Evolutionary conservation across 495 filamentous ascomycete genomes (phyloP), one percentile per base, ranked within the genome.

Genomic region (Aspergillus nidulans): DNA sequence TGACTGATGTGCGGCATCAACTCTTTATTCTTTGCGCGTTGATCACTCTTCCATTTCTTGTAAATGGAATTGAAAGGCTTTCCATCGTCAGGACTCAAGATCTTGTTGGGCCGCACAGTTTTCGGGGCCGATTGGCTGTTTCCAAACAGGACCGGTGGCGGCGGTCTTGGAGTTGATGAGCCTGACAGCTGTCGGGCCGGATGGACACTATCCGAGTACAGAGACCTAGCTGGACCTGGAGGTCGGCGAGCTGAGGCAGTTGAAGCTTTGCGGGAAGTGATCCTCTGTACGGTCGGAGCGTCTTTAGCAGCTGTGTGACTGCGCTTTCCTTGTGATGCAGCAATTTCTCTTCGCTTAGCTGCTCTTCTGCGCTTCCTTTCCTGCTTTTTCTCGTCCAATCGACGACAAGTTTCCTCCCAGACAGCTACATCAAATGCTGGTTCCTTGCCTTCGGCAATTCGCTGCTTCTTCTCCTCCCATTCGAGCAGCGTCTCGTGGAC

Each of bases 381-480:
- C 2, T 57, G 41, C 21, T 68, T 73, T 16, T 69, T 71, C 6
- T 62, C 26, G 6, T 59, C 30, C 3, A 63, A 32, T 21, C 55
- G 53, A 1, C 57, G n/a, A 13, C 68, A 10, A 19, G 70, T 67
- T 10, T 57, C 65, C 13, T 81, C 50, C 53, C 68, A 87, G 13
- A 41, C 59, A 12, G 68, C 60, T 4, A 86, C 21, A 57, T 87
- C 74, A 55, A 85, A 87, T 0, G 60, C 53, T 21, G 63, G 13
- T 2, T 62, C 49, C 4, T 65, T 64, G 2, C 82, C 82, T 3
- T 58, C 62, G 0, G 48, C 57, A 16, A 84, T 73, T 2, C 67
- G 69, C 7, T 53, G 52, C 50, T 82, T 82, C 5, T 70, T 78
- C n/a, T 71, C 62, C 8, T 72, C 65, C 86, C 86, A 90, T 3